Evolutionary conservation across 805 yeast species (phyloP), one percentile per base, ranked within the genome.

Genomic region (Lipomyces starkeyi): DNA sequence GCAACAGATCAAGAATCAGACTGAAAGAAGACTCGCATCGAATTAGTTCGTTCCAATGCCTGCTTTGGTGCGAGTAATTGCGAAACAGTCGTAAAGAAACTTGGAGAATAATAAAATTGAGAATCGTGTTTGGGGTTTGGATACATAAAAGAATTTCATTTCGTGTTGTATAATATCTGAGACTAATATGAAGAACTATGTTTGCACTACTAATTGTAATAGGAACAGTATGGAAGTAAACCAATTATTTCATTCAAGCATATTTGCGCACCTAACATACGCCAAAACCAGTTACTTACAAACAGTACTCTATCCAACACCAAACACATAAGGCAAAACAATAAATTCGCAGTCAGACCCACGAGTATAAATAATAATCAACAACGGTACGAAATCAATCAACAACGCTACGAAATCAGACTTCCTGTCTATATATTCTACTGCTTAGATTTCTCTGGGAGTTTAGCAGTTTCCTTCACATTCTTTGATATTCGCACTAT

Each of bases 1-100:
- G 78, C 80, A 80, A 5, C 85, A 83, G 34, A 84, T 89, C 60
- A 83, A 83, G 74, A 74, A 78, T 59, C 76, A 81, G 70, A 84
- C 87, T 74, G 91, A 88, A 73, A 73, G 73, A 61, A 66, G 79
- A 37, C 74, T 78, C 57, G 71, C 70, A 9, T 43, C 64, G 17
- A 61, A 54, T 8, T 34, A 54, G 27, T 43, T n/a, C 14, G 22
- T 17, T 43, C 49, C 14, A 35, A 35, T 37, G 43, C 43, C n/a
- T 43, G 49, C 49, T 13, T 17, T 1, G 20, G 20, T 17, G 20
- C 7, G 6, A 6, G n/a, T 17, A n/a, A 43, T n/a, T 17, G 9
- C 49, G 20, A 43, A 17, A n/a, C 9, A 17, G 25, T 8, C 20
- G 22, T 43, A 1, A 17, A 17, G 5, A 7, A 43, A n/a, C 49